These are phyloP conservation scores for Tolypocladium pustulatum DNA, from an alignment of 2,329 filamentous ascomycete species.

Conservation along the genomic window DNA sequence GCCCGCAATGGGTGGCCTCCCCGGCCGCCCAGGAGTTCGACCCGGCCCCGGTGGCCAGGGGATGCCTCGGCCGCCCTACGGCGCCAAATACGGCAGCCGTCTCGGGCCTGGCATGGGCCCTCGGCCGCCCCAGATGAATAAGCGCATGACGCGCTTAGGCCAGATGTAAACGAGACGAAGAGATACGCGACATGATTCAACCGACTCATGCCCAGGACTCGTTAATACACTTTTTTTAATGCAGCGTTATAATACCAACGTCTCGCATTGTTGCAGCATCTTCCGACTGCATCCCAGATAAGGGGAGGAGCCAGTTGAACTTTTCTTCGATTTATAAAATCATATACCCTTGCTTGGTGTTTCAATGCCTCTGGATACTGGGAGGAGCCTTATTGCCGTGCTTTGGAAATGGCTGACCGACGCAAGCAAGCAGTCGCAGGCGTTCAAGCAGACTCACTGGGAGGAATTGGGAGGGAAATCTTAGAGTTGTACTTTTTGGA, in stretches of 20 bases:
- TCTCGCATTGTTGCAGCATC: not conserved
- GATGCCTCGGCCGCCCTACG: slow-evolving; percentile 3
- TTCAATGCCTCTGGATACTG: not conserved
- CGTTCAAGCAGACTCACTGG: not conserved
- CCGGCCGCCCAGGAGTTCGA: slow-evolving; percentile 9
- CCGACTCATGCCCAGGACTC: not conserved
- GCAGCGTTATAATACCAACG: not conserved
- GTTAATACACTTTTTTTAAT: not conserved
- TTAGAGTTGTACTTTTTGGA: not conserved
- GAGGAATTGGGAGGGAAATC: not conserved
- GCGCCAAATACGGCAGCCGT: slow-evolving; percentile 6
- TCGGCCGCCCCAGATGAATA: slow-evolving; percentile 44
- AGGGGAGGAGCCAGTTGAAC: not conserved
- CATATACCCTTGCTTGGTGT: not conserved
- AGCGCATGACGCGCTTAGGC: slow-evolving; percentile 49
- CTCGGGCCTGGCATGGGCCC: slow-evolving; percentile 7
- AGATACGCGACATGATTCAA: not conserved
- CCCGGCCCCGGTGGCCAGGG: slow-evolving; percentile 4
- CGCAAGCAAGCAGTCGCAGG: not conserved
- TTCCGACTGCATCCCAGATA: not conserved
- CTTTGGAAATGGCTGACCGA: not conserved
- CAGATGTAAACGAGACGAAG: not conserved
- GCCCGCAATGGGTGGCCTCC: slow-evolving; percentile 5
- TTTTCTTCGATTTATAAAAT: not conserved
- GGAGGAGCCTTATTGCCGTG: not conserved